A percentile compares a stretch with the other conserved stretches of the same genome.
Evolutionary conservation across 495 filamentous ascomycete genomes (phyloP).

Genomic region (Tuber indicum): DNA sequence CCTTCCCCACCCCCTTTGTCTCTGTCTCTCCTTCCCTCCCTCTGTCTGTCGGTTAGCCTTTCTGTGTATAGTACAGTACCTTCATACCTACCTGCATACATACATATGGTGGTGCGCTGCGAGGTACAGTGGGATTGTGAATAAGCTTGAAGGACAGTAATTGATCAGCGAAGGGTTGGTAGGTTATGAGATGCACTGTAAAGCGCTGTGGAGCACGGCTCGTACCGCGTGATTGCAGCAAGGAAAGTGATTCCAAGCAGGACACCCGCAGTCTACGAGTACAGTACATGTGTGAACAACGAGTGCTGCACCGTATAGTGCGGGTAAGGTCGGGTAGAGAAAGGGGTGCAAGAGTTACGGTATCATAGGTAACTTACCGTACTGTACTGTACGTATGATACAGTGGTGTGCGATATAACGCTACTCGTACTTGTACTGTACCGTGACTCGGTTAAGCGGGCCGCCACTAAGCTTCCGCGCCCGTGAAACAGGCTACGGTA

Average conservation of each 20-base stretch:
- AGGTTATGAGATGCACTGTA: no score
- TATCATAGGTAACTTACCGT: no score
- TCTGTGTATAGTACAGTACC: not conserved
- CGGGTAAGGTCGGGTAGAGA: no score
- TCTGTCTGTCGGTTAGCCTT: not conserved
- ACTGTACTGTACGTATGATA: not conserved
- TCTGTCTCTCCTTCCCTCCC: not conserved
- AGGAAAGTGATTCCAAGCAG: not conserved
- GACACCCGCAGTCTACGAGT: no score
- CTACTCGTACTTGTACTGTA: not conserved
- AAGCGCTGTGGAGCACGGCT: not conserved
- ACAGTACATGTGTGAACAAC: no score
- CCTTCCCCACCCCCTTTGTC: slow-evolving; percentile 1
- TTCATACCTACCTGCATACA: not conserved
- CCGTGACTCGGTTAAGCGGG: not conserved
- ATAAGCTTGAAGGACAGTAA: not conserved
- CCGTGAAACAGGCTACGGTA: not conserved
- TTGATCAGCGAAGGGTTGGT: not conserved
- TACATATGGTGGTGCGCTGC: not conserved
- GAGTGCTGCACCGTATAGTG: no score
- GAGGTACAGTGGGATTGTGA: not conserved
- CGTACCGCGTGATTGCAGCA: not conserved
- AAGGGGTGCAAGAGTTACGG: no score
- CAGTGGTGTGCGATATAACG: not conserved
- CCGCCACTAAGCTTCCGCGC: not conserved